phyloP scores from a whole-genome alignment of 1,139 yeast species.

The Lodderomyces orthopsilosis region DNA sequence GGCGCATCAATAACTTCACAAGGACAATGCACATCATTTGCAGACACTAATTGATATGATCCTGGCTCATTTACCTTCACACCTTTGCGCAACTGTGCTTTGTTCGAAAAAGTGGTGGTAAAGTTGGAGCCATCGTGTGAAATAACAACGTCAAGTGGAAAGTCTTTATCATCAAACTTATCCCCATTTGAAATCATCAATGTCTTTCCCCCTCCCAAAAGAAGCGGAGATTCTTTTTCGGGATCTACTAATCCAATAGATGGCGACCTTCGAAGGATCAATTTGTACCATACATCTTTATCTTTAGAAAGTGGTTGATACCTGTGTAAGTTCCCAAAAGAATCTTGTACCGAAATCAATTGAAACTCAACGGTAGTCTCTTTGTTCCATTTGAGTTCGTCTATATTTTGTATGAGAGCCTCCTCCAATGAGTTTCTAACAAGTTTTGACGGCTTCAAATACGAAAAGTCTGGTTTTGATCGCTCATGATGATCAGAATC shows the following conservation, averaged over 20 bases:
- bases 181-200: slow-evolving; percentile 25
- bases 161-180: slow-evolving; percentile 28
- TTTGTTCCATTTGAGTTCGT: slow-evolving; percentile 24
- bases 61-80: slow-evolving; percentile 59
- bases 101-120: slow-evolving; percentile 34
- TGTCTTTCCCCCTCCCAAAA: slow-evolving; percentile 37
- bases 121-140: slow-evolving; percentile 23
- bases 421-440: slow-evolving; percentile 38
- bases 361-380: slow-evolving; percentile 66
- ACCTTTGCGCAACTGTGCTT: slow-evolving; percentile 28
- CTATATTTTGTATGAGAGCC: slow-evolving; percentile 28
- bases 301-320: slow-evolving; percentile 49
- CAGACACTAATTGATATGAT: slow-evolving; percentile 50
- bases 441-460: slow-evolving; percentile 24
- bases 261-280: slow-evolving; percentile 66
- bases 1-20: slow-evolving; percentile 48
- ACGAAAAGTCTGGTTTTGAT: slow-evolving; percentile 17
- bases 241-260: slow-evolving; percentile 36
- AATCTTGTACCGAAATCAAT: slow-evolving; percentile 67
- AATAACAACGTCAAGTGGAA: slow-evolving; percentile 49
- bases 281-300: slow-evolving; percentile 49
- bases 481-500: slow-evolving; percentile 16
- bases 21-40: slow-evolving; percentile 59
- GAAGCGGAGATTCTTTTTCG: slow-evolving; percentile 35
- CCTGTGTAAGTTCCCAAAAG: slow-evolving; percentile 65